A percentile compares a stretch with the other conserved stretches of the same genome.
Conservation (phyloP, 306 rosid genomes). For the Trifolium pratense region DNA sequence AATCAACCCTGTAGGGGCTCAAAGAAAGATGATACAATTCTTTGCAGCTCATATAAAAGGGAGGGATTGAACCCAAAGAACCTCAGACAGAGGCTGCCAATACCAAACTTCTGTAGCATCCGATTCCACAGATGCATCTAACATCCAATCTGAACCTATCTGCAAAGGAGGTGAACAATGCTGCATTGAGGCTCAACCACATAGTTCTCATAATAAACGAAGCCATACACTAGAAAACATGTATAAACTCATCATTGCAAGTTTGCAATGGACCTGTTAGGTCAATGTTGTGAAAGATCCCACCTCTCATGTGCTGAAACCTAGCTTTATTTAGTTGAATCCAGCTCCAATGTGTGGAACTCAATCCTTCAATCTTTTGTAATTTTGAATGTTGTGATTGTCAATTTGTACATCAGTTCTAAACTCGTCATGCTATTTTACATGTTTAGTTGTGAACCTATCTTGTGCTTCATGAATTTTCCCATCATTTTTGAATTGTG, state of each 20-base stretch:
- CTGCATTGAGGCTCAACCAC: not conserved
- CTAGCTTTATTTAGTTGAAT: not conserved
- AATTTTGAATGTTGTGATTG: not conserved
- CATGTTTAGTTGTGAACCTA: not conserved
- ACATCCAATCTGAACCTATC: not conserved
- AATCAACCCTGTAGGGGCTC: not conserved
- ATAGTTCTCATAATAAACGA: not conserved
- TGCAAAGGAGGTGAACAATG: not conserved
- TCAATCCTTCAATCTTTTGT: conserved; percentile 3
- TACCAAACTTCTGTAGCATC: not conserved
- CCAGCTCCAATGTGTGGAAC: conserved; percentile 12
- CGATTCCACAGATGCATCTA: not conserved
- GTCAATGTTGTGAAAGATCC: not conserved
- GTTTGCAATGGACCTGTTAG: not conserved
- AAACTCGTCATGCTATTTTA: not conserved
- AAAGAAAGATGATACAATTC: not conserved
- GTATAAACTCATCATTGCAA: not conserved
- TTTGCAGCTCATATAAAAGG: not conserved
- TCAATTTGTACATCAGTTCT: not conserved
- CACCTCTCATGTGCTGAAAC: not conserved
- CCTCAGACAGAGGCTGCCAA: not conserved
- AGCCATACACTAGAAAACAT: not conserved
- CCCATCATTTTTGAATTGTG: conserved; percentile 15
- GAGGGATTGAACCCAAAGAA: not conserved
- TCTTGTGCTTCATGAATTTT: not conserved